Evolutionary conservation across 192 early-diverging fungal genomes (phyloP).

Genomic region (Podila epicladia): DNA sequence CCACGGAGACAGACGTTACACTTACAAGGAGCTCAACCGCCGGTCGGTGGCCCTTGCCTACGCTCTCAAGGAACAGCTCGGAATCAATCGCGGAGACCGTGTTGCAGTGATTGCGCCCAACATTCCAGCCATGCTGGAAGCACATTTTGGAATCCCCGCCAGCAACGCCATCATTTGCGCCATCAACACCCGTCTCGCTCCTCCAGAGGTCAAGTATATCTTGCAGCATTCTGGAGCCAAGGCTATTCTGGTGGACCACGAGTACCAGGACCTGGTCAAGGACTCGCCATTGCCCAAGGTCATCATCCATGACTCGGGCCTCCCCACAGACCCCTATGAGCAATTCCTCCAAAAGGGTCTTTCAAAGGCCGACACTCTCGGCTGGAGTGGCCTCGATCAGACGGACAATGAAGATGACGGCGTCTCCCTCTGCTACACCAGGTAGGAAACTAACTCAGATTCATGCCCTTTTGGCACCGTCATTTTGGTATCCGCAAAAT

Average conservation of each 20-base stretch:
- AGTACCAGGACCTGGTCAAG: constrained; percentile 45
- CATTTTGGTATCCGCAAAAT: not conserved
- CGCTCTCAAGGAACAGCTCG: constrained; percentile 45
- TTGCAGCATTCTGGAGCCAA: constrained; percentile 59
- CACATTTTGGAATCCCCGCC: constrained; percentile 69
- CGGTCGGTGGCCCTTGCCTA: constrained; percentile 57
- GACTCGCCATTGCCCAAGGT: constrained; percentile 36
- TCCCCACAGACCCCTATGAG: constrained; percentile 58
- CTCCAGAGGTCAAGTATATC: constrained; percentile 66
- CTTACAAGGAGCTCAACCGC: constrained; percentile 57
- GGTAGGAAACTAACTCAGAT: not conserved
- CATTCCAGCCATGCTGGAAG: constrained; percentile 64
- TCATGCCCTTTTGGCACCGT: not conserved
- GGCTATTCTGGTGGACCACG: constrained; percentile 59
- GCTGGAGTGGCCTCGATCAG: constrained; percentile 58
- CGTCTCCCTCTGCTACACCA: constrained; percentile 66
- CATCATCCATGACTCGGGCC: constrained; percentile 31
- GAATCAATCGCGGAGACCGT: constrained; percentile 54
- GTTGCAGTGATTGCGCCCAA: constrained; percentile 67
- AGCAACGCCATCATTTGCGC: constrained; percentile 64
- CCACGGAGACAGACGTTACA: constrained; percentile 44
- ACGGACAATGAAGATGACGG: constrained; percentile 56
- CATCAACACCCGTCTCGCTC: constrained; percentile 64
- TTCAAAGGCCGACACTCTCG: constrained; percentile 29
- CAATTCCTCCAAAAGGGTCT: constrained; percentile 42